Evolutionary conservation across 106 monocot species (phyloP).

Genomic region (Agapanthus africanus): DNA sequence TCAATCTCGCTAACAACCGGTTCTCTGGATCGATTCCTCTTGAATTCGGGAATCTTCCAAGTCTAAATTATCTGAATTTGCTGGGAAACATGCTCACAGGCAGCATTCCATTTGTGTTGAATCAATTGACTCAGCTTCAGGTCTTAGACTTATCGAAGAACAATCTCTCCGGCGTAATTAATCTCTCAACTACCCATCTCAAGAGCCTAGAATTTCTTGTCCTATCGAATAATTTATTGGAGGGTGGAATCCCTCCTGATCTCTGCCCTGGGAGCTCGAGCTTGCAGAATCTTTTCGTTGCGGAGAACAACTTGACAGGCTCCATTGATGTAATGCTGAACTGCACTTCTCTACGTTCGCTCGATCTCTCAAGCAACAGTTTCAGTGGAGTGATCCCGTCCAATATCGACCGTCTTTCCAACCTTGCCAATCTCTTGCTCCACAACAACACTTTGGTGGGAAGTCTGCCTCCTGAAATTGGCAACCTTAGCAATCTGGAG

Average conservation of each 20-base stretch:
- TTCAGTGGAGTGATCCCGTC: slow-evolving; percentile 54
- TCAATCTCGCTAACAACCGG: slow-evolving; percentile 72
- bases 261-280: slow-evolving; percentile 43
- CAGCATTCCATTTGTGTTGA: slow-evolving; percentile 55
- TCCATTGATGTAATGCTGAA: slow-evolving; percentile 30
- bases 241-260: slow-evolving; percentile 43
- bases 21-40: slow-evolving; percentile 52
- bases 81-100: slow-evolving; percentile 55
- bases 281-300: slow-evolving; percentile 49
- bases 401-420: slow-evolving; percentile 29
- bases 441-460: slow-evolving; percentile 78
- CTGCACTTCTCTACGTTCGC: slow-evolving; percentile 50
- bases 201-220: slow-evolving; percentile 58
- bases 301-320: slow-evolving; percentile 50
- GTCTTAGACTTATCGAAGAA: slow-evolving; percentile 66
- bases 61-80: slow-evolving; percentile 52
- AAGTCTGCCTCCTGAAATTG: slow-evolving; percentile 50
- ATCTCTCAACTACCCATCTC: slow-evolving; percentile 35
- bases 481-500: slow-evolving; percentile 61
- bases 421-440: slow-evolving; percentile 52
- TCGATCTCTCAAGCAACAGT: slow-evolving; percentile 75
- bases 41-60: slow-evolving; percentile 37
- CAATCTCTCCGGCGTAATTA: slow-evolving; percentile 45
- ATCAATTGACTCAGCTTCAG: slow-evolving; percentile 39
- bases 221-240: slow-evolving; percentile 53